Evolutionary conservation across 345 rosid genomes (phyloP), one percentile per base, ranked within the genome.

Genomic region (Eutrema yunnanense): DNA sequence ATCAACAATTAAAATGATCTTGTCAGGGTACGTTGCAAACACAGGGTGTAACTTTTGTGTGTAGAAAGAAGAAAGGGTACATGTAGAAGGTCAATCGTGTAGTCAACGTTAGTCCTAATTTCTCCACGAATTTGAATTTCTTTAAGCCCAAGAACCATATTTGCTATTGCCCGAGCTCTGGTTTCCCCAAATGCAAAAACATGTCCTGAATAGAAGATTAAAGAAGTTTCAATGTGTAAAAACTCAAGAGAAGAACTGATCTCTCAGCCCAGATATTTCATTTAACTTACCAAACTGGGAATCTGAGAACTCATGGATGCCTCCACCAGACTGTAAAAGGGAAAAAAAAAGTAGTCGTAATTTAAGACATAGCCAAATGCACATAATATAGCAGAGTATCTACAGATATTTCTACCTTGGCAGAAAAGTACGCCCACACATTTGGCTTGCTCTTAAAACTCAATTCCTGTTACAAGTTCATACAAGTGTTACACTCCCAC

Each of bases 361-460:
- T 60, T 13, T 48, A 77, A 74, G 78, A 7, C 47, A 19, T 66
- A 65, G n/a, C 38, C 36, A 64, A 52, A 51, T 22, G 26, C 40
- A 74, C 34, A 13, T 66, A 52, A 64, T 14, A 30, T n/a, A 29
- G 12, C 36, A 62, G 57, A 56, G 42, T 2, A 9, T 43, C 62
- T 40, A 67, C n/a, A 14, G 62, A 72, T 51, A 78, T 60, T 49
- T 14, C 41, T 81, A 94, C 98, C 97, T 94, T 94, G 53, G 89
- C 98, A 70, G 98, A 94, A 87, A 91, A 94, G 87, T 94, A 94
- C 32, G 97, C 98, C 98, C 98, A 94, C 80, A 87, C 96, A 79
- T 94, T 91, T 75, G 98, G 98, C 84, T 89, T 94, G 89, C 98
- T 94, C 83, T 94, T 91, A 75, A 94, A 94, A 82, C 83, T 91